Percentiles rank a stretch among this genome's conserved stretches.
Evolutionary conservation across 345 rosid species (phyloP).

Genomic region (Eucalyptus regnans): DNA sequence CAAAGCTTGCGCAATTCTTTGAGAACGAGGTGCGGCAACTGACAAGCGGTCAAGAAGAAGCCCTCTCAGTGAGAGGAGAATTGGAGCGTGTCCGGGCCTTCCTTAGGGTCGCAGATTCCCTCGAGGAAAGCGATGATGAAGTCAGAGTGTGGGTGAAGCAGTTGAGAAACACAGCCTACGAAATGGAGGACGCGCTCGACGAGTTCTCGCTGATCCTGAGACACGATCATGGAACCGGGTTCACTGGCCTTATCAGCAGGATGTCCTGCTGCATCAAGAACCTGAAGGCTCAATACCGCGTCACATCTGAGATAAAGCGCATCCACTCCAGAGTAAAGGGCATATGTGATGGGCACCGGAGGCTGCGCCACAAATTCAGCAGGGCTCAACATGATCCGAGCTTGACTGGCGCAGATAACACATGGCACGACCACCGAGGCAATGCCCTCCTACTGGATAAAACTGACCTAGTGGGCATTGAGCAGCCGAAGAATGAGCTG

Average conservation of each 20-base stretch:
- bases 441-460: conserved; percentile 21
- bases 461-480: conserved; percentile 22
- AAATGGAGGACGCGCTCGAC: conserved; percentile 16
- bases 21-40: background rate
- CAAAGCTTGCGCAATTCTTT: background rate
- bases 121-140: conserved; percentile 4
- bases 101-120: conserved; percentile 10
- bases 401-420: background rate
- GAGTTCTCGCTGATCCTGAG: conserved; percentile 11
- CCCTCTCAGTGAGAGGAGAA: conserved; percentile 1
- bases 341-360: conserved; percentile 4
- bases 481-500: conserved; percentile 10
- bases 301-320: conserved; percentile 3
- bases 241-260: background rate
- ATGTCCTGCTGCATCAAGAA: conserved; percentile 7
- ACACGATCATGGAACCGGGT: background rate
- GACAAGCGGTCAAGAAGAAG: background rate
- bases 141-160: conserved; percentile 21
- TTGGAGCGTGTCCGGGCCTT: conserved; percentile 10
- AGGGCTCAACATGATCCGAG: background rate
- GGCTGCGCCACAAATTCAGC: conserved; percentile 1
- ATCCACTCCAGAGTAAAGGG: conserved; percentile 1
- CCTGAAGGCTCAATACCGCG: conserved; percentile 6
- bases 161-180: conserved; percentile 16
- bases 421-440: conserved; percentile 9